phyloP scores from a whole-genome alignment of 1,139 yeast genomes.

The Geotrichum carabidarum region DNA sequence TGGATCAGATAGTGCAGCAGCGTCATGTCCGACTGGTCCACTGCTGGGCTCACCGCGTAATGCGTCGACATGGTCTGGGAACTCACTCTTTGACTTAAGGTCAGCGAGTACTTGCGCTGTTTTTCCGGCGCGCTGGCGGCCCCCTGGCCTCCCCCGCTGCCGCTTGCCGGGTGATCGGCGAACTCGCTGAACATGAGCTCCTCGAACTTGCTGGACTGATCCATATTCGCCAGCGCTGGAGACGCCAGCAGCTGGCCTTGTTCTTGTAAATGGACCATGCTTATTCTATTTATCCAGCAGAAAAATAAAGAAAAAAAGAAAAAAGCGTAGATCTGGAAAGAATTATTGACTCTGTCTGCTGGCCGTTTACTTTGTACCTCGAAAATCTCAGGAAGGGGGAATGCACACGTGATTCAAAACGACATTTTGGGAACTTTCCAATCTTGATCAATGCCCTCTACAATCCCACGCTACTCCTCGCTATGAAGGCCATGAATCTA shows the following conservation, averaged over 20 bases:
- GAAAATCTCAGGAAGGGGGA: too few species aligned
- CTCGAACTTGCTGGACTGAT: background rate
- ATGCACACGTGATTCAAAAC: too few species aligned
- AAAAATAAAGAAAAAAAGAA: background rate
- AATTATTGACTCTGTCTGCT: background rate
- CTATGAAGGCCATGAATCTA: too few species aligned
- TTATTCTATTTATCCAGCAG: background rate
- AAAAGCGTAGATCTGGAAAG: background rate
- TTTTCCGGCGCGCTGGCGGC: background rate
- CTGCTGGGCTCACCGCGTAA: background rate
- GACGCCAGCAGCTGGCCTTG: background rate
- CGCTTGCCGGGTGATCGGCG: background rate
- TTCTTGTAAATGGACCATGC: background rate
- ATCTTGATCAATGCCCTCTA: too few species aligned
- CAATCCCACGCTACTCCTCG: too few species aligned
- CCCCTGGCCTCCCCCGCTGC: background rate
- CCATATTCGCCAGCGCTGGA: background rate
- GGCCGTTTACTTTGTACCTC: background rate
- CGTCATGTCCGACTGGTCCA: constrained; percentile 4
- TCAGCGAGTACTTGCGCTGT: background rate
- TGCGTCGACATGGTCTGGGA: constrained; percentile 1
- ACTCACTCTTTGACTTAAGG: background rate
- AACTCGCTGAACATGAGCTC: constrained; percentile 12
- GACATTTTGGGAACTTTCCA: too few species aligned
- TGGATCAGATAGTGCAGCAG: constrained; percentile 26